Percentiles rank a stretch among this genome's conserved stretches.
phyloP scores from a whole-genome alignment of 1,139 yeast species.

The Diutina ranongensis region DNA sequence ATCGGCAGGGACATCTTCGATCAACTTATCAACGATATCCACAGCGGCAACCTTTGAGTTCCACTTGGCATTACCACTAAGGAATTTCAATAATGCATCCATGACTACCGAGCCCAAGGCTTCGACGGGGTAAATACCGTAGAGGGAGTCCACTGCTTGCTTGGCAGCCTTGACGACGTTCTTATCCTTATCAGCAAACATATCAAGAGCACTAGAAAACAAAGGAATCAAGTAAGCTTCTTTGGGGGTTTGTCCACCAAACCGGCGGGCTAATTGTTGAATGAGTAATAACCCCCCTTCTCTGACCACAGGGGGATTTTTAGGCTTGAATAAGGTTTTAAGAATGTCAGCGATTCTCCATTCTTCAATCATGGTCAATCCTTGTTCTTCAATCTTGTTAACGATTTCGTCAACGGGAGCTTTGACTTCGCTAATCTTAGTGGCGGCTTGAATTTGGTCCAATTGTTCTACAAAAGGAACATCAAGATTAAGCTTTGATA shows the following conservation, averaged over 20 bases:
- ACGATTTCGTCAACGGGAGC: constrained; percentile 48
- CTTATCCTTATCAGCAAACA: constrained; percentile 75
- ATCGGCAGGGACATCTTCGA: constrained; percentile 78
- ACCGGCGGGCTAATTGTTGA: constrained; percentile 54
- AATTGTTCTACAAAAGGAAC: constrained; percentile 62
- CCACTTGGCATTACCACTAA: constrained; percentile 86
- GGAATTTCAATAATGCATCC: constrained; percentile 47
- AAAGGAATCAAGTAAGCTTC: constrained; percentile 64
- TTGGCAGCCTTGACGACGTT: constrained; percentile 77
- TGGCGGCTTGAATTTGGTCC: constrained; percentile 41
- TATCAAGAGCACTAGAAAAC: constrained; percentile 48
- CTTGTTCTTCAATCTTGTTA: constrained; percentile 30
- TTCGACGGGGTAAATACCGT: constrained; percentile 65
- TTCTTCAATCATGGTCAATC: constrained; percentile 39
- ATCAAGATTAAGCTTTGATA: constrained; percentile 46
- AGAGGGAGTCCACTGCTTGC: constrained; percentile 53
- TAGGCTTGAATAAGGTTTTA: constrained; percentile 57
- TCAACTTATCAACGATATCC: constrained; percentile 56
- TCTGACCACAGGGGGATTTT: constrained; percentile 61
- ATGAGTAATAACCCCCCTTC: constrained; percentile 64
- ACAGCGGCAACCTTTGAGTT: constrained; percentile 79
- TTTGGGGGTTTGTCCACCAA: constrained; percentile 57
- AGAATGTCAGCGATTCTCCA: constrained; percentile 60
- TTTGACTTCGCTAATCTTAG: constrained; percentile 55
- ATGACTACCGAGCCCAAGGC: constrained; percentile 64